These are phyloP conservation scores for Massarina eburnea DNA, from an alignment of 2,329 filamentous ascomycete species.

Conservation along the genomic window DNA sequence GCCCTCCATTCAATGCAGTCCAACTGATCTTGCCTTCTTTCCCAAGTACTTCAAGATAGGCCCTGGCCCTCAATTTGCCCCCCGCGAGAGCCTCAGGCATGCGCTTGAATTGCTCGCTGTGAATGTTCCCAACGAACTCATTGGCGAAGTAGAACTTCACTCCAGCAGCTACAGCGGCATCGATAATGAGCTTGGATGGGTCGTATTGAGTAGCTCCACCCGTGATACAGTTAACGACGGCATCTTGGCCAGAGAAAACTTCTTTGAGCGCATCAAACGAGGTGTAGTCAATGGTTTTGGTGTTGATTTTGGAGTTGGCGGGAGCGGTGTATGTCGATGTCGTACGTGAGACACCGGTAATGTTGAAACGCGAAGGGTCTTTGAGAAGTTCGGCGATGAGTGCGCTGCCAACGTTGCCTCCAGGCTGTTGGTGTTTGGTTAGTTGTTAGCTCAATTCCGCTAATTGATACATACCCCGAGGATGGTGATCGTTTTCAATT, in stretches of 20 bases:
- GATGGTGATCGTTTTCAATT: conserved; percentile 40
- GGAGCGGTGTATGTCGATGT: conserved; percentile 22
- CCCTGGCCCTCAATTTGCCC: conserved; percentile 27
- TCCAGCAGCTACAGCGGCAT: conserved; percentile 35
- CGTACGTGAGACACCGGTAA: conserved; percentile 34
- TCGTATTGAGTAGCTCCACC: conserved; percentile 46
- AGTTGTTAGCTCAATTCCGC: conserved; percentile 7
- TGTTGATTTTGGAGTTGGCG: conserved; percentile 15
- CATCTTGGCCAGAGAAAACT: conserved; percentile 58
- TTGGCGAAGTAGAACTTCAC: conserved; percentile 39
- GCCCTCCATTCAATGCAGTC: conserved; percentile 38
- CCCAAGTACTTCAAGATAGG: conserved; percentile 27
- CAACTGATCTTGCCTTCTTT: conserved; percentile 27
- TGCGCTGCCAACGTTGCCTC: conserved; percentile 36
- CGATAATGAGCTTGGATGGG: conserved; percentile 47
- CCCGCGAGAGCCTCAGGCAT: conserved; percentile 31
- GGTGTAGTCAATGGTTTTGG: conserved; percentile 26
- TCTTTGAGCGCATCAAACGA: conserved; percentile 29
- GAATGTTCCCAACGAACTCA: conserved; percentile 35
- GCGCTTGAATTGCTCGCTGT: conserved; percentile 23
- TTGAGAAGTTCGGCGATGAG: conserved; percentile 32
- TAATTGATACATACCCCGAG: conserved; percentile 26
- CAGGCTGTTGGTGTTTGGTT: conserved; percentile 18
- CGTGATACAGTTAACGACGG: conserved; percentile 53
- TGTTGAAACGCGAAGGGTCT: conserved; percentile 18